Base-by-base conservation (phyloP, 2,329 filamentous ascomycete species). In the Thielaviopsis populi region DNA sequence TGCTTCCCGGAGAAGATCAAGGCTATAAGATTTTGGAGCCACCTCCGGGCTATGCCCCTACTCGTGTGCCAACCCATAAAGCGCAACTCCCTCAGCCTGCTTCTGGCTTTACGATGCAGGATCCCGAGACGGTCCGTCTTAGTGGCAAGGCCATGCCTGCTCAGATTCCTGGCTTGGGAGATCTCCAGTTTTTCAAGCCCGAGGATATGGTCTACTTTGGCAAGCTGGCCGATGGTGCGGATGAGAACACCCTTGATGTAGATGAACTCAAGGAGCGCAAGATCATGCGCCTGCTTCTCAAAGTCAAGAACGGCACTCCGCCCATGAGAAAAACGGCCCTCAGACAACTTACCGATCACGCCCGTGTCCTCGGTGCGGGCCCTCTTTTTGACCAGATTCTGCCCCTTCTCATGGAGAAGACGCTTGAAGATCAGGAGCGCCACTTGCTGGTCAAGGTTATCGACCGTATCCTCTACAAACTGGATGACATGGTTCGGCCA, bases 131-230 rank as follows among this genome's bases (percentile, higher is more conserved):
- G 71, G 84, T 85, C 66, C 83, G 90, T 68, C 79, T 88, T 60
- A 83, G 92, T 71, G 90, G 91, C 69, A 95, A 95, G 75, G 89
- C 95, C 69, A 83, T 97, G 70, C 90, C 92, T 8, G 95, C 90
- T 3, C 92, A 97, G 72, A 96, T 99, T 43, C 91, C 94, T 2
- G 94, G 94, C 46, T 91, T 99, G 60, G 91, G 91, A 46, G 94
- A 99, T 73, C 77, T 99, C 61, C 91, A 96, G 69, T 99, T 97
- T 73, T 96, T 99, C 81, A 99, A 99, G 76, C 84, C 91, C 1
- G 94, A 99, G 74, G 94, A 99, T 74, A 96, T 97, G 91, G 86
- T 89, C 46, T 99, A 99, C 76, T 99, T 99, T 71, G 91, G 92
- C 66, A 97, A 99, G 78, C 83, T 99, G 48, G 92, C 95, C 24